Conservation (phyloP, 2,329 filamentous ascomycete genomes). For the Fusarium guadeloupense region DNA sequence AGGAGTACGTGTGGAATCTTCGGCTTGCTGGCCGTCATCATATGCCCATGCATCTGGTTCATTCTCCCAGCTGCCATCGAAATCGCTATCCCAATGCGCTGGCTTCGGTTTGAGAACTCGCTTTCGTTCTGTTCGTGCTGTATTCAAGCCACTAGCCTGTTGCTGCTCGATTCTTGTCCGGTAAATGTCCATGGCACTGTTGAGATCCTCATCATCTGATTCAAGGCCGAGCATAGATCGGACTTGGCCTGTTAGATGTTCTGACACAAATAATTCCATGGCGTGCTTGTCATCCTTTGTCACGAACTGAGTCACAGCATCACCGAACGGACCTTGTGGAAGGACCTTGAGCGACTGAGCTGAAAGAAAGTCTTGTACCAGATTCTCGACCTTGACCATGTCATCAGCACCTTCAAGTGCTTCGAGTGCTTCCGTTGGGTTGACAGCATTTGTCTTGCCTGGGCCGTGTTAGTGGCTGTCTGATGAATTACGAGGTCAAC, state of each 20-base stretch:
- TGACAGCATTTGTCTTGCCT: conserved; percentile 53
- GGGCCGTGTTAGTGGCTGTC: conserved; percentile 3
- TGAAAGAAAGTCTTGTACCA: conserved; percentile 87
- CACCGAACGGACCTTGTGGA: conserved; percentile 90
- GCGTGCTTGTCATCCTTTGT: conserved; percentile 95
- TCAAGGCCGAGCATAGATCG: conserved; percentile 74
- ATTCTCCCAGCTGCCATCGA: conserved; percentile 87
- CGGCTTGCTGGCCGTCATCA: conserved; percentile 40
- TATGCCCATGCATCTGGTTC: conserved; percentile 68
- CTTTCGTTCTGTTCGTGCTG: conserved; percentile 52
- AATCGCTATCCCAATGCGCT: conserved; percentile 85
- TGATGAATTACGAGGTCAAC: not conserved
- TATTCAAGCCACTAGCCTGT: conserved; percentile 69
- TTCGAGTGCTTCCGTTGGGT: conserved; percentile 71
- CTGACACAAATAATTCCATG: conserved; percentile 82
- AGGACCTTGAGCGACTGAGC: conserved; percentile 92
- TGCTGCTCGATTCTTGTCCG: conserved; percentile 74
- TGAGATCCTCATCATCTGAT: conserved; percentile 72
- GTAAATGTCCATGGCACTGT: conserved; percentile 77
- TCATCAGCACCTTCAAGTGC: conserved; percentile 63
- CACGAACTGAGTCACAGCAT: conserved; percentile 92
- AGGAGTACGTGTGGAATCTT: not conserved
- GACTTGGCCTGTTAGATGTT: conserved; percentile 75
- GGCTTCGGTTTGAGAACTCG: conserved; percentile 76
- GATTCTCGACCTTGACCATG: conserved; percentile 83